A percentile compares a stretch with the other conserved stretches of the same genome.
Evolutionary conservation across 164 flowering plant genomes (phyloP).

Genomic region (Stephania yunnanensis): DNA sequence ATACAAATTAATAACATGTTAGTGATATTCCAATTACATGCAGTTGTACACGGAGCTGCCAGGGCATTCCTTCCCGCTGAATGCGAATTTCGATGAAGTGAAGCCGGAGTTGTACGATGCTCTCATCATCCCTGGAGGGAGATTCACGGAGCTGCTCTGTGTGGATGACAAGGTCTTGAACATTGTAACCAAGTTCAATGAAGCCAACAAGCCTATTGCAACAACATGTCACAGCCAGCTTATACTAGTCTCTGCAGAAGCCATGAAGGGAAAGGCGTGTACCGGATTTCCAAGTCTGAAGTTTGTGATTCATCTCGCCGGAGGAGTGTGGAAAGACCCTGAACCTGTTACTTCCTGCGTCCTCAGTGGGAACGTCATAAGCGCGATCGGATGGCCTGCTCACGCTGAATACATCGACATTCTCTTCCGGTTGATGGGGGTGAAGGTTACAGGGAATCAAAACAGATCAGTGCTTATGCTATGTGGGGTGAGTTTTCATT

Average conservation of each 20-base stretch:
- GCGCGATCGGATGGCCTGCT: conserved; percentile 37
- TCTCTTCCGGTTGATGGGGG: conserved; percentile 22
- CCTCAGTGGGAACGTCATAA: conserved; percentile 22
- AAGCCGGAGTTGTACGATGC: conserved; percentile 21
- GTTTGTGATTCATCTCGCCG: conserved; percentile 22
- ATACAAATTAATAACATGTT: background rate
- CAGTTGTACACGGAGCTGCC: conserved; percentile 30
- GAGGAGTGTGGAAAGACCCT: conserved; percentile 31
- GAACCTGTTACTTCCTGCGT: conserved; percentile 22
- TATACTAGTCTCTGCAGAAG: conserved; percentile 24
- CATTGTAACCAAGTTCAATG: conserved; percentile 16
- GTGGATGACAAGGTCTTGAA: conserved; percentile 18
- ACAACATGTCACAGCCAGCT: conserved; percentile 34
- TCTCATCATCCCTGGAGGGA: conserved; percentile 32
- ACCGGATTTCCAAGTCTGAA: conserved; percentile 32
- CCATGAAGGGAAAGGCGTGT: conserved; percentile 24
- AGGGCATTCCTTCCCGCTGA: conserved; percentile 26
- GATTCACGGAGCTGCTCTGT: conserved; percentile 28
- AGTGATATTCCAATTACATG: background rate
- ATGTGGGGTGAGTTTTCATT: conserved; percentile 23
- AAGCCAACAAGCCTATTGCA: conserved; percentile 22
- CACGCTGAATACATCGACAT: conserved; percentile 20
- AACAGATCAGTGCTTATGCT: conserved; percentile 23
- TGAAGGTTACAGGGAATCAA: conserved; percentile 17
- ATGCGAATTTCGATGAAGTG: conserved; percentile 14